phyloP scores from a whole-genome alignment of 306 rosid genomes.

The Glycine tomentella region DNA sequence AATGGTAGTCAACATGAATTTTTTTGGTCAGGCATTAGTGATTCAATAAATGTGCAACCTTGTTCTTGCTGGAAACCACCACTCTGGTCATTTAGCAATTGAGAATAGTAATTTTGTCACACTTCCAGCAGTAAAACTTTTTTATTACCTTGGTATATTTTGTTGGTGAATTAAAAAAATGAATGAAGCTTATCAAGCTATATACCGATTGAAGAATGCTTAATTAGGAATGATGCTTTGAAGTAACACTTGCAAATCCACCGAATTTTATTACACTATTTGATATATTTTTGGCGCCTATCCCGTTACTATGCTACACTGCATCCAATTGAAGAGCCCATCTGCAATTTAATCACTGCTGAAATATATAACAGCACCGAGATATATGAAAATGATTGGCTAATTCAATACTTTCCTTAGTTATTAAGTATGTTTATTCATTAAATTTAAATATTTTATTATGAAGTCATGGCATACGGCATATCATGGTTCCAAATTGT shows the following conservation, averaged over 20 bases:
- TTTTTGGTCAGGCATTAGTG: conserved; percentile 21
- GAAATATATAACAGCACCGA: not conserved
- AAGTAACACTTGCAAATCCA: not conserved
- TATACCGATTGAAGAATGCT: not conserved
- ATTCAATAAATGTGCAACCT: conserved; percentile 39
- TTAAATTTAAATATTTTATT: not conserved
- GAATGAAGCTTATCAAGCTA: not conserved
- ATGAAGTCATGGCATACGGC: not conserved
- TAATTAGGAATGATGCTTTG: not conserved
- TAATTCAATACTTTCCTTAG: not conserved
- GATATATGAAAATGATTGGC: not conserved
- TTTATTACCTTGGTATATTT: not conserved
- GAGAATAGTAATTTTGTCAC: not conserved
- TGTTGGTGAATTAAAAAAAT: not conserved
- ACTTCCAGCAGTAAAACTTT: not conserved
- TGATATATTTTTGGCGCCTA: not conserved
- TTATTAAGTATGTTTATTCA: not conserved
- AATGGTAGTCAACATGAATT: conserved; percentile 15
- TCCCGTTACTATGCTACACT: not conserved
- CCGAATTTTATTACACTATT: not conserved
- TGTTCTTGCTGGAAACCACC: conserved; percentile 14
- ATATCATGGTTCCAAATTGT: not conserved
- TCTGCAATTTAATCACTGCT: not conserved
- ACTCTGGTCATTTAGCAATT: not conserved
- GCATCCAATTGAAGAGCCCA: not conserved